Conservation (phyloP, 306 rosid species). For the Castanea sativa region DNA sequence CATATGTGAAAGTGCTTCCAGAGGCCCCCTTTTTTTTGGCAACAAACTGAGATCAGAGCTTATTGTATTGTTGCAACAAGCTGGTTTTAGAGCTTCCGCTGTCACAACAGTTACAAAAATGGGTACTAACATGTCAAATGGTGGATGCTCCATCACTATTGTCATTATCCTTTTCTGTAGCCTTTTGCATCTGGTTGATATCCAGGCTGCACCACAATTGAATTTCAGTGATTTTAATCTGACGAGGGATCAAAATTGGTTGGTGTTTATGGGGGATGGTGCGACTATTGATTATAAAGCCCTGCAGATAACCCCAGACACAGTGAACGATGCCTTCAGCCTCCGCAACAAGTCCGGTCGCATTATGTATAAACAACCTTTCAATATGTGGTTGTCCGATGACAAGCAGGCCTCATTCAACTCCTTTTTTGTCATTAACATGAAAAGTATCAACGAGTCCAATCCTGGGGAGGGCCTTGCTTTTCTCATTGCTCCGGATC, state of each 20-base stretch:
- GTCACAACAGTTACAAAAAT: not conserved
- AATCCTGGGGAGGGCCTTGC: conserved; percentile 40
- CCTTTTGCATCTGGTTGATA: not conserved
- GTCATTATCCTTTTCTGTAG: not conserved
- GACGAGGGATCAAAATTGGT: not conserved
- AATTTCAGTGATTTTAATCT: not conserved
- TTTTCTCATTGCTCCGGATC: conserved; percentile 43
- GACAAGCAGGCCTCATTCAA: conserved; percentile 45
- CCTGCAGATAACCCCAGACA: conserved; percentile 49
- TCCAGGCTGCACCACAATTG: not conserved
- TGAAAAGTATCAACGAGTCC: not conserved
- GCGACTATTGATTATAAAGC: conserved; percentile 18
- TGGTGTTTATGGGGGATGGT: not conserved
- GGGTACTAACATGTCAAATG: not conserved
- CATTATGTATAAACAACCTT: conserved; percentile 31
- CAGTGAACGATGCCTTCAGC: not conserved
- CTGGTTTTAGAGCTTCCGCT: too few species aligned
- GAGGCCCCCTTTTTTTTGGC: too few species aligned
- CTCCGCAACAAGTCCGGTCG: conserved; percentile 31
- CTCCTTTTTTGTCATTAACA: conserved; percentile 37
- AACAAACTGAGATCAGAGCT: too few species aligned
- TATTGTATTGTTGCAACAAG: too few species aligned
- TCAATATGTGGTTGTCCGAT: conserved; percentile 35
- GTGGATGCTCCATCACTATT: not conserved
- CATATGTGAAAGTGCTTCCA: too few species aligned